Conservation (phyloP, 441 rosid genomes). For the Populus trichocarpa region DNA sequence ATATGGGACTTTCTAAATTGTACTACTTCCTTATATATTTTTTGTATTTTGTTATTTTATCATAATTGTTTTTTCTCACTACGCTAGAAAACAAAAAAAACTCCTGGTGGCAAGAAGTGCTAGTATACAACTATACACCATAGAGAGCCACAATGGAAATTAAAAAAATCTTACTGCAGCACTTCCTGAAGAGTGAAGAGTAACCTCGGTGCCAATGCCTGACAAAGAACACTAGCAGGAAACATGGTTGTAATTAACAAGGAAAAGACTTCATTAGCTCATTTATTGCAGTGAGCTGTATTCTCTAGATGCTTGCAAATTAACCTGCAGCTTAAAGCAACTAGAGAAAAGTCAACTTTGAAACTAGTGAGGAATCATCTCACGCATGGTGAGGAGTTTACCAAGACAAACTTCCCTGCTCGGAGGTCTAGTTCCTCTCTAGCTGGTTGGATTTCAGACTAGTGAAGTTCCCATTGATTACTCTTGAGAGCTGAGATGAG, state of each 20-base stretch:
- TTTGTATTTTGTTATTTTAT: too few relatives aligned
- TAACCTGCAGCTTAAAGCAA: slow-evolving; percentile 10
- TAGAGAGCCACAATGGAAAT: not conserved
- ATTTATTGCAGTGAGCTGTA: not conserved
- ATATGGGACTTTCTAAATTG: too few relatives aligned
- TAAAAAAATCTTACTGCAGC: not conserved
- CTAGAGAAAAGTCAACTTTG: not conserved
- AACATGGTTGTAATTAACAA: not conserved
- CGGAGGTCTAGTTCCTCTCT: not conserved
- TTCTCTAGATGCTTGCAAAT: not conserved
- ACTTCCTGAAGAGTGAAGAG: not conserved
- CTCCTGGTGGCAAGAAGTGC: too few relatives aligned
- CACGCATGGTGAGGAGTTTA: not conserved
- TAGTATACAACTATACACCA: too few relatives aligned
- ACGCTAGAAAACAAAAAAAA: too few relatives aligned
- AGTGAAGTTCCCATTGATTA: not conserved
- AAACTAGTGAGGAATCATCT: not conserved
- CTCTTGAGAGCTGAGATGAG: too few relatives aligned
- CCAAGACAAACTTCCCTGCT: not conserved
- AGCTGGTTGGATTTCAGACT: not conserved
- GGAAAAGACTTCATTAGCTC: not conserved
- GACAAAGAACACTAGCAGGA: not conserved
- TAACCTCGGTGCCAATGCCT: not conserved
- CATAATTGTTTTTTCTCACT: too few relatives aligned
- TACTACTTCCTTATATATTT: too few relatives aligned